Conservation (phyloP, 345 rosid genomes). For the Firmiana major region DNA sequence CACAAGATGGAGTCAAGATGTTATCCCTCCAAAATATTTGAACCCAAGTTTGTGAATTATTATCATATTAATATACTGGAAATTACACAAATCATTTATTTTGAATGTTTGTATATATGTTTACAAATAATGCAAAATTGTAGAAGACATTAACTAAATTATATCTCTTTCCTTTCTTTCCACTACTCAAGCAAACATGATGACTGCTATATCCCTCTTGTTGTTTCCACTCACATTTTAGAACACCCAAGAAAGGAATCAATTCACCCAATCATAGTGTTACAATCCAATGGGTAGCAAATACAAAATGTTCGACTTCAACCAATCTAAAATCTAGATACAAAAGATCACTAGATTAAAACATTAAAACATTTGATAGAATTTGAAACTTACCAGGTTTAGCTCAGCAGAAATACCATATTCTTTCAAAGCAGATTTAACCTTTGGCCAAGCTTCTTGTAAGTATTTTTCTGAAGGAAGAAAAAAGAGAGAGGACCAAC, state of each 20-base stretch:
- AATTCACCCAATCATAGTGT: neutral
- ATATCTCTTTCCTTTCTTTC: neutral
- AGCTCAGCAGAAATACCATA: slow-evolving; percentile 63
- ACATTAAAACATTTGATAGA: neutral
- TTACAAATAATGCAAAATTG: neutral
- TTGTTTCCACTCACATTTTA: neutral
- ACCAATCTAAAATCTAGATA: neutral
- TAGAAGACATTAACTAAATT: neutral
- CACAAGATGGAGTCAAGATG: neutral
- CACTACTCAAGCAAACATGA: neutral
- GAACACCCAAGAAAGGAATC: neutral
- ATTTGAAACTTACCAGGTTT: slow-evolving; percentile 48
- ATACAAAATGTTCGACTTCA: neutral
- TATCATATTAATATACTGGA: neutral
- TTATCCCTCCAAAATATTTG: neutral
- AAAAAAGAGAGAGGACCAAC: neutral
- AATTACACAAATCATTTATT: neutral
- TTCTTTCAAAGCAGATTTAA: slow-evolving; percentile 73
- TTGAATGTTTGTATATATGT: neutral
- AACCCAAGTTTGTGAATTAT: neutral
- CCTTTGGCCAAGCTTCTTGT: slow-evolving; percentile 80
- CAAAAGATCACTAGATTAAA: neutral
- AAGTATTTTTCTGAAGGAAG: slow-evolving; percentile 59
- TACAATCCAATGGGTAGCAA: neutral
- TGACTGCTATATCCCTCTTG: neutral